Evolutionary conservation across 306 rosid species (phyloP).

Genomic region (Quercus dentata): DNA sequence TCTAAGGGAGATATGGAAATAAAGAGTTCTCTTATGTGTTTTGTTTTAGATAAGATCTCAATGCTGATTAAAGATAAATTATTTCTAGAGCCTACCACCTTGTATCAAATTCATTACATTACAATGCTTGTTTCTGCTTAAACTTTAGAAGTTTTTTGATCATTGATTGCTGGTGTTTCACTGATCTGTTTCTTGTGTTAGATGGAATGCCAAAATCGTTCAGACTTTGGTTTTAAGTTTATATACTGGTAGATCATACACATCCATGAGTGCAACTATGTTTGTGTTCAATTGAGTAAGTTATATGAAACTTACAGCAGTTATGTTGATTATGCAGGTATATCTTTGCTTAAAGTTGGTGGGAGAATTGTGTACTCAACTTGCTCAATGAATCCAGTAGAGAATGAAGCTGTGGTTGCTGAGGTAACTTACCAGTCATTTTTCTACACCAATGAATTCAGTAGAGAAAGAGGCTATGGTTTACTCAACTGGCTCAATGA

Average conservation of each 20-base stretch:
- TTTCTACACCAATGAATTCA: not conserved
- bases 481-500: not conserved
- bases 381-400: slow-evolving; percentile 97
- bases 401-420: slow-evolving; percentile 95
- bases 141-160: slow-evolving; percentile 8
- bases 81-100: not conserved
- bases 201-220: slow-evolving; percentile 1
- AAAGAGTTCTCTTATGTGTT: slow-evolving; percentile 10
- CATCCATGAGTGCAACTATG: not conserved
- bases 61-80: not conserved
- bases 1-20: not conserved
- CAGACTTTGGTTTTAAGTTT: slow-evolving; percentile 5
- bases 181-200: slow-evolving; percentile 8
- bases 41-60: slow-evolving; percentile 1
- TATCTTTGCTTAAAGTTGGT: slow-evolving; percentile 84
- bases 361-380: slow-evolving; percentile 98
- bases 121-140: slow-evolving; percentile 2
- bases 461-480: not conserved
- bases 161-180: slow-evolving; percentile 1
- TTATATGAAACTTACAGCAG: not conserved
- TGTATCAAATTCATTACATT: slow-evolving; percentile 1
- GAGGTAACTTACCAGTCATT: slow-evolving; percentile 52
- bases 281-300: not conserved
- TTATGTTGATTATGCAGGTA: slow-evolving; percentile 50
- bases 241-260: not conserved